Evolutionary conservation across 257 asterid species (phyloP).

Genomic region (Salvia hispanica): DNA sequence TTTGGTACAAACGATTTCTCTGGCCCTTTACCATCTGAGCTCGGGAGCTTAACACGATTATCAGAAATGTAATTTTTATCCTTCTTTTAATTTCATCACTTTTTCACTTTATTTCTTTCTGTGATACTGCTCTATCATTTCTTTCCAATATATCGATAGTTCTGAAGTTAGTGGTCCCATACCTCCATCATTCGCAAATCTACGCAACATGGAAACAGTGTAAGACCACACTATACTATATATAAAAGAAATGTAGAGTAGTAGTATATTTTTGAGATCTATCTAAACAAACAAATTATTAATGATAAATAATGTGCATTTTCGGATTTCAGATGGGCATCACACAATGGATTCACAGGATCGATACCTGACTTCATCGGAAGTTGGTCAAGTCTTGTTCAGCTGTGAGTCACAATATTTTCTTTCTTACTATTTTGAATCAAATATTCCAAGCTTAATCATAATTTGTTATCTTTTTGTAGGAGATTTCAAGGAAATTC

Average conservation of each 20-base stretch:
- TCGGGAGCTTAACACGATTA: constrained; percentile 61
- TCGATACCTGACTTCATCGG: constrained; percentile 76
- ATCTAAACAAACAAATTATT: not conserved
- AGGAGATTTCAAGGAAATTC: constrained; percentile 88
- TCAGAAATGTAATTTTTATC: constrained; percentile 50
- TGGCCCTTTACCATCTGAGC: constrained; percentile 70
- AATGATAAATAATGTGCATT: constrained; percentile 13
- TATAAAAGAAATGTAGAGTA: not conserved
- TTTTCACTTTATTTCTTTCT: not conserved
- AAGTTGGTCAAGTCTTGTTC: constrained; percentile 52
- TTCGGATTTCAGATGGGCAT: constrained; percentile 57
- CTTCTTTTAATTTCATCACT: no score
- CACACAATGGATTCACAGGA: constrained; percentile 66
- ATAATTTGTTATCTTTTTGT: constrained; percentile 18
- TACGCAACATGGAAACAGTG: constrained; percentile 44
- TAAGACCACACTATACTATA: constrained; percentile 26
- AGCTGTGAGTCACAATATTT: constrained; percentile 48
- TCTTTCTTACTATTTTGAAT: not conserved
- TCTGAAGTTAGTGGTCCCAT: constrained; percentile 60
- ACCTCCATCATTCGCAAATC: constrained; percentile 49
- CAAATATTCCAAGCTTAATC: not conserved
- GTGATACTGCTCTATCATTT: not conserved
- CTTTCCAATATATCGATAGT: constrained; percentile 44
- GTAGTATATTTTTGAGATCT: not conserved
- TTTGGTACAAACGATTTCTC: constrained; percentile 70